Conservation (phyloP, 257 asterid genomes). For the Fraxinus excelsior region DNA sequence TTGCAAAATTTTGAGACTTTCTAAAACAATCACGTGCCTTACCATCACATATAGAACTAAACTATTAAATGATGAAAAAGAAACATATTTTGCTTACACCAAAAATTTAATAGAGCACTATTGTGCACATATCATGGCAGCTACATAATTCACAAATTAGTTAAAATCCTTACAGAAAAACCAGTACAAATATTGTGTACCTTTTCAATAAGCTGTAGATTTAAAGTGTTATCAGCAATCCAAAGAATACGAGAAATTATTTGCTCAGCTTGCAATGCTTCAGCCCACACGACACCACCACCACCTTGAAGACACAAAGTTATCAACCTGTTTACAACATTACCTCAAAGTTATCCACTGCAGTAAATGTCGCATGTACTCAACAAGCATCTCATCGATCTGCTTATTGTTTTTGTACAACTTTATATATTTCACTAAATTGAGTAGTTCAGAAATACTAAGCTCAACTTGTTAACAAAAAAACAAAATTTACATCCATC, state of each 20-base stretch:
- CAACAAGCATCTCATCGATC: background rate
- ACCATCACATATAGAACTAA: conserved; percentile 1
- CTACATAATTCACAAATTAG: conserved; percentile 11
- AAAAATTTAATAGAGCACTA: conserved; percentile 10
- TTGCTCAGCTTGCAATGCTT: conserved; percentile 66
- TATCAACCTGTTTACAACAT: conserved; percentile 59
- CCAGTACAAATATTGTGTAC: conserved; percentile 34
- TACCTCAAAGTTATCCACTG: conserved; percentile 29
- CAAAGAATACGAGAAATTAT: conserved; percentile 74
- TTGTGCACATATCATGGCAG: conserved; percentile 6
- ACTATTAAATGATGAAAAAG: background rate
- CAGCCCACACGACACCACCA: conserved; percentile 66
- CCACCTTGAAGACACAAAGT: conserved; percentile 70
- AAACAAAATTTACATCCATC: background rate
- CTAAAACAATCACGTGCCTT: background rate
- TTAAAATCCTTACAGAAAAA: conserved; percentile 19
- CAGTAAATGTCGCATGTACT: conserved; percentile 1
- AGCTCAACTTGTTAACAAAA: background rate
- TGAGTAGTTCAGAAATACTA: background rate
- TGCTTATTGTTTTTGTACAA: background rate
- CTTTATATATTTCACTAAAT: background rate
- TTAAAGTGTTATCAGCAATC: conserved; percentile 83
- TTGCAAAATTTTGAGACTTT: background rate
- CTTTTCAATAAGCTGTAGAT: conserved; percentile 71
- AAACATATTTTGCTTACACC: background rate